Base-by-base conservation (phyloP, 1,284 basidiomycete species). In the Ceratobasidium sp. region DNA sequence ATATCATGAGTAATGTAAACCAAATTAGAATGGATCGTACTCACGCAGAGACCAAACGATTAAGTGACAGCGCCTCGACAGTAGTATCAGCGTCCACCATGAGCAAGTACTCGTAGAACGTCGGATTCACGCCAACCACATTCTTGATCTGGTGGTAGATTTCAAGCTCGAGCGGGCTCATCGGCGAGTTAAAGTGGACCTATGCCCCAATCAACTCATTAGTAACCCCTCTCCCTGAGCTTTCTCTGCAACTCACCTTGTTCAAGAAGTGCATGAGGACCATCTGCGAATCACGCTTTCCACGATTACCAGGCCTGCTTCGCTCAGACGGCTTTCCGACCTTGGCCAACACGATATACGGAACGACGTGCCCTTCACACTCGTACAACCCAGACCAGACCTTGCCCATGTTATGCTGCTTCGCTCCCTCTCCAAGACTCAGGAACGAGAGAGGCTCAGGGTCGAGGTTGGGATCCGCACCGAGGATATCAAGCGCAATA, bases 141-240 rank as follows among this genome's bases (percentile, higher is more conserved):
- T 99, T 99, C 88, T 98, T 95, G 88, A 99, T 97, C 84, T 99
- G 97, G 82, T 99, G 98, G 82, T 97, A 99, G 83, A 99, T 95
- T 85, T 99, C 97, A 66, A 99, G 86, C 84, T 99, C 97, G 77
- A 98, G 85, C 0, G 97, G 98, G 80, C 93, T 96, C 98, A 99
- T 99, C 0, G 96, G 93, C 22, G 94, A 83, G 81, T 97, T 95
- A 84, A 98, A 99, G 84, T 99, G 97, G 44, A 99, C 97, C 88
- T 97, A 80, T 2, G 73, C 3, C 17, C 57, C 36, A 11, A 41
- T 11, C 36, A 41, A 44, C 24, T 1, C 22, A 9, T 71, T 51
- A 62, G 45, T 22, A 54, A 17, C 3, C 22, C 15, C 36, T 24
- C 6, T 14, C 54, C 5, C 17, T 41, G 57, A 19, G 15, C 11